Base-by-base conservation (phyloP, 1,139 yeast species). In the Lodderomyces pseudojiufengensis region DNA sequence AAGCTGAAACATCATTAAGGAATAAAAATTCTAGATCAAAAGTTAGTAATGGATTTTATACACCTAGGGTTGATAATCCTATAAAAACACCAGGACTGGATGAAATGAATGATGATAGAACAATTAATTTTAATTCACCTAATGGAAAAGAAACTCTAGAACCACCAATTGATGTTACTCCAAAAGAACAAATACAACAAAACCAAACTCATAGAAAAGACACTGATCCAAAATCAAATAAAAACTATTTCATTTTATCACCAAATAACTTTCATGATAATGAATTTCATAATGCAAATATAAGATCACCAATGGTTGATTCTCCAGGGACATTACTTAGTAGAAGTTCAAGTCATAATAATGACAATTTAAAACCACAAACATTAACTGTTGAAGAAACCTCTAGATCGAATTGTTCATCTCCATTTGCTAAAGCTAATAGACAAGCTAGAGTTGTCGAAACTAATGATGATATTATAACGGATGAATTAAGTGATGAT, bases 371-470 rank as follows among this genome's bases (percentile, higher is more conserved):
- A 15, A 28, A 28, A 16, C 24, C 22, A 10, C 39, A 37, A 8
- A 31, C 31, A 5, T 32, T 40, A 14, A 14, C 37, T 13, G 22
- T 34, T 18, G 16, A 23, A 30, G 61, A 54, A 9, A 46, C 46
- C 24, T 43, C 52, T 3, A 49, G 62, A 35, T 52, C 63, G 0
- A 54, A 51, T 6, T 56, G 65, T 25, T 53, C 70, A 4, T 66
- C 73, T 25, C 76, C 76, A 4, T 56, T 63, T 51, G 76, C 74
- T 1, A 62, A 54, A 44, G 69, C 62, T 4, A 70, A 70, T 41
- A 57, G 76, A 37, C 75, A 70, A 43, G 75, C 75, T 2, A 55
- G 75, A 30, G 74, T 70, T 4, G 65, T 70, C 10, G 75, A 70
- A 44, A 60, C 70, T 3, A 55, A 55, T 38, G 72, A 65, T 32